A percentile compares a stretch with the other conserved stretches of the same genome.
Conservation (phyloP, 345 rosid genomes). For the Citrus cavaleriei region DNA sequence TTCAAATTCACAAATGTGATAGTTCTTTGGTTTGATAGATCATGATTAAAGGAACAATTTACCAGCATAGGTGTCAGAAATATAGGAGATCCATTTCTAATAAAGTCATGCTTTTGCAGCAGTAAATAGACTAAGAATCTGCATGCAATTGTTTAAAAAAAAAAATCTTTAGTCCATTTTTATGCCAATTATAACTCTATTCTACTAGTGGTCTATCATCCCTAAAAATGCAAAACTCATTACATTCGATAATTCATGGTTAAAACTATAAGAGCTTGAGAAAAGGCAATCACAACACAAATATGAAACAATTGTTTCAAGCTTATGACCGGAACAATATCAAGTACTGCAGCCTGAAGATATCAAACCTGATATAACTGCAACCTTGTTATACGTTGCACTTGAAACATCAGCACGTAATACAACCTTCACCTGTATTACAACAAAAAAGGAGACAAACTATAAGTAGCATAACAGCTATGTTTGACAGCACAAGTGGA, state of each 20-base stretch:
- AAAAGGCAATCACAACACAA: not conserved
- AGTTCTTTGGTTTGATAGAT: not conserved
- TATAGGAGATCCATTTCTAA: not conserved
- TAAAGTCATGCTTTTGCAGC: not conserved
- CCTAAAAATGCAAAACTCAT: not conserved
- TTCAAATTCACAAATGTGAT: not conserved
- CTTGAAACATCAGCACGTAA: constrained; percentile 82
- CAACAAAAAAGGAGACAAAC: not conserved
- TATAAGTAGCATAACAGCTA: not conserved
- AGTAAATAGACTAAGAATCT: not conserved
- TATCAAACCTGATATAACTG: constrained; percentile 80
- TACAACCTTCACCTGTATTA: constrained; percentile 79
- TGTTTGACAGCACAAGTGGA: not conserved
- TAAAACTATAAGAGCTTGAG: not conserved
- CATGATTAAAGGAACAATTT: not conserved
- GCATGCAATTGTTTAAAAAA: not conserved
- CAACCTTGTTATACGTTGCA: constrained; percentile 71
- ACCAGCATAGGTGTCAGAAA: not conserved
- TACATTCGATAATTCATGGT: not conserved
- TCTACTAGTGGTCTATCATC: not conserved
- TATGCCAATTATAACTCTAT: not conserved
- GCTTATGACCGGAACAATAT: not conserved
- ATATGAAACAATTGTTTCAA: not conserved
- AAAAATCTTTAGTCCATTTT: not conserved
- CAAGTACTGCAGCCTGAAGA: not conserved